A percentile compares a stretch with the other conserved stretches of the same genome.
Conservation (phyloP, 129 eudicot species). For the Arctium lappa region DNA sequence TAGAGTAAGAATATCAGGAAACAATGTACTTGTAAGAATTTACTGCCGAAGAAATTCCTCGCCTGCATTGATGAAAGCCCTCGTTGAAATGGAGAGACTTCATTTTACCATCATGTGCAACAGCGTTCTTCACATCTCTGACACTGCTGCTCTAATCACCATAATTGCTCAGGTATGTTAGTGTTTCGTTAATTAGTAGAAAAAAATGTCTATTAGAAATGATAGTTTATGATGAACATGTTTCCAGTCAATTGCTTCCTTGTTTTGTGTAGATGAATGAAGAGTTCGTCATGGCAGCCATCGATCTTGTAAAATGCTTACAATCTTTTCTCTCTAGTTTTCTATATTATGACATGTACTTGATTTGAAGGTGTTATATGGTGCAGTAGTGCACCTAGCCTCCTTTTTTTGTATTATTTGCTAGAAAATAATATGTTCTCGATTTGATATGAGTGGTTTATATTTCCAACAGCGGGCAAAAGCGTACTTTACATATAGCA, state of each 20-base stretch:
- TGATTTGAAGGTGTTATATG: neutral
- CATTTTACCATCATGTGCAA: conserved; percentile 16
- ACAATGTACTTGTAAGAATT: conserved; percentile 22
- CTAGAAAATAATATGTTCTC: neutral
- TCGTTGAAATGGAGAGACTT: conserved; percentile 29
- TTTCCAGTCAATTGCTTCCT: neutral
- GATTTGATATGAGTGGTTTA: neutral
- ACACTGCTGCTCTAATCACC: conserved; percentile 22
- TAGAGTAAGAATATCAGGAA: conserved; percentile 23
- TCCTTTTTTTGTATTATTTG: neutral
- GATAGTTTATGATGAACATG: neutral
- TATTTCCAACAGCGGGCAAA: neutral
- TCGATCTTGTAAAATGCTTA: conserved; percentile 24
- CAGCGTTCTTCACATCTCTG: conserved; percentile 23
- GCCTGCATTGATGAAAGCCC: conserved; percentile 21
- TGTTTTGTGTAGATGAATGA: conserved; percentile 20
- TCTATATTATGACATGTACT: neutral
- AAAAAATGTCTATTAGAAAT: neutral
- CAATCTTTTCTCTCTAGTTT: conserved; percentile 20
- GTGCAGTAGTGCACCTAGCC: neutral
- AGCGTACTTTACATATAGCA: neutral
- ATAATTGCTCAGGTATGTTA: conserved; percentile 28
- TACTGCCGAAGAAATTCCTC: conserved; percentile 8
- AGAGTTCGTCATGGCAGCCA: conserved; percentile 15
- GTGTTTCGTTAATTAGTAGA: neutral